Conservation (phyloP, 2,329 filamentous ascomycete species). For the Pseudogymnoascus sp. region DNA sequence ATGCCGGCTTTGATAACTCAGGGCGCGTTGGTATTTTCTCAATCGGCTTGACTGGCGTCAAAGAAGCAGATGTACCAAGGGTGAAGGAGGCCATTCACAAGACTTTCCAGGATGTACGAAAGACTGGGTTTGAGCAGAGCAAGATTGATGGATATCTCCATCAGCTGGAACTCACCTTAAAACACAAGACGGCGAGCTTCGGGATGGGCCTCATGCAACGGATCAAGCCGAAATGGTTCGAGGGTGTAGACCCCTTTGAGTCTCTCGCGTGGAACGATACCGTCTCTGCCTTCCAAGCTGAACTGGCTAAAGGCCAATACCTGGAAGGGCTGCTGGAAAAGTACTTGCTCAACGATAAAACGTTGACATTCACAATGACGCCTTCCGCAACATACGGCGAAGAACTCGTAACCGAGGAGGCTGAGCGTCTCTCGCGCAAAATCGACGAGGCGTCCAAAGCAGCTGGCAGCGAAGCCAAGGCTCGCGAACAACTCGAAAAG, state of each 20-base stretch:
- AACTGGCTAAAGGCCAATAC: conserved; percentile 67
- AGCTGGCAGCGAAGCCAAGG: conserved; percentile 62
- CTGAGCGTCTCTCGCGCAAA: conserved; percentile 61
- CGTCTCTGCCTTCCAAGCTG: conserved; percentile 69
- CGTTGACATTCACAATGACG: conserved; percentile 87
- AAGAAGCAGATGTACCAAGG: conserved; percentile 65
- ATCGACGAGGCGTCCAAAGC: conserved; percentile 60
- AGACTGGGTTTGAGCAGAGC: conserved; percentile 74
- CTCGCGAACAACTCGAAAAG: conserved; percentile 61
- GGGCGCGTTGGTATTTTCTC: conserved; percentile 76
- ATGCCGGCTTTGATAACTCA: conserved; percentile 81
- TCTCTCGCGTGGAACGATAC: conserved; percentile 87
- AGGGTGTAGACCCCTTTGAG: conserved; percentile 85
- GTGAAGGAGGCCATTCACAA: conserved; percentile 66
- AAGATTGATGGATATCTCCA: conserved; percentile 94
- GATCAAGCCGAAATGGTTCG: conserved; percentile 89
- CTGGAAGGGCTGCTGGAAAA: conserved; percentile 79
- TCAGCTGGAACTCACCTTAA: conserved; percentile 83
- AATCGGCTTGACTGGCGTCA: conserved; percentile 82
- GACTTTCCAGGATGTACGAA: conserved; percentile 59
- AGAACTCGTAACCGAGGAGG: conserved; percentile 69
- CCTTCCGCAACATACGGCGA: conserved; percentile 68
- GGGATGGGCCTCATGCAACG: conserved; percentile 85
- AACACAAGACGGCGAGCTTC: conserved; percentile 95
- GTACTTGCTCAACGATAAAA: conserved; percentile 80